Conservation (phyloP, 2,329 filamentous ascomycete species). For the Kalmusia sp. region DNA sequence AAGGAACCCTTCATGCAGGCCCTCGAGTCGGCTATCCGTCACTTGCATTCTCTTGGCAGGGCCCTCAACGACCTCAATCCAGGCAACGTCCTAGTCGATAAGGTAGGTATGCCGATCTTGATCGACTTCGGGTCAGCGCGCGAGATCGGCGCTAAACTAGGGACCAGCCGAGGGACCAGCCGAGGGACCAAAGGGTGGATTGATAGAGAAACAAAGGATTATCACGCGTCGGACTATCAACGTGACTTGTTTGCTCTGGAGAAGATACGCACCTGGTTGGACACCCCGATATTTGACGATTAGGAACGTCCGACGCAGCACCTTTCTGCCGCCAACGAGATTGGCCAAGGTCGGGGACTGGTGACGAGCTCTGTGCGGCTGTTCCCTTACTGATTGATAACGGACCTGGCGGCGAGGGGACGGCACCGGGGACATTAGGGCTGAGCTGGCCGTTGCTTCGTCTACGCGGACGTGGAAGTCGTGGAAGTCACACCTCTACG, state of each 20-base stretch:
- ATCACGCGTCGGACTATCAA: conserved; percentile 9
- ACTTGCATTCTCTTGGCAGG: conserved; percentile 40
- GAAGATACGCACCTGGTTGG: conserved; percentile 17
- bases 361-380: too few relatives aligned
- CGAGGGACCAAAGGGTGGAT: conserved; percentile 17
- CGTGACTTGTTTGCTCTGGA: conserved; percentile 11
- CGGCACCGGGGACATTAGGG: too few relatives aligned
- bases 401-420: too few relatives aligned
- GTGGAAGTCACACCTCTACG: too few relatives aligned
- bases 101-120: conserved; percentile 13
- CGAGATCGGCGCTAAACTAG: conserved; percentile 14
- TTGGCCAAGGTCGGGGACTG: too few relatives aligned
- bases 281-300: too few relatives aligned
- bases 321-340: too few relatives aligned
- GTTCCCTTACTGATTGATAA: too few relatives aligned
- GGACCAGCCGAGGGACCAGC: conserved; percentile 12
- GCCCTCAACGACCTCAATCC: conserved; percentile 18
- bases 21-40: conserved; percentile 27
- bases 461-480: too few relatives aligned
- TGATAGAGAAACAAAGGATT: conserved; percentile 20
- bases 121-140: conserved; percentile 20
- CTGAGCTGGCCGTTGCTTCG: too few relatives aligned
- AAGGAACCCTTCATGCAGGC: conserved; percentile 20
- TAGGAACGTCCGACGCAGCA: too few relatives aligned
- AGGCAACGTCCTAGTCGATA: conserved; percentile 13